Base-by-base conservation (phyloP, 2,329 filamentous ascomycete genomes). In the Drechslera avenae region DNA sequence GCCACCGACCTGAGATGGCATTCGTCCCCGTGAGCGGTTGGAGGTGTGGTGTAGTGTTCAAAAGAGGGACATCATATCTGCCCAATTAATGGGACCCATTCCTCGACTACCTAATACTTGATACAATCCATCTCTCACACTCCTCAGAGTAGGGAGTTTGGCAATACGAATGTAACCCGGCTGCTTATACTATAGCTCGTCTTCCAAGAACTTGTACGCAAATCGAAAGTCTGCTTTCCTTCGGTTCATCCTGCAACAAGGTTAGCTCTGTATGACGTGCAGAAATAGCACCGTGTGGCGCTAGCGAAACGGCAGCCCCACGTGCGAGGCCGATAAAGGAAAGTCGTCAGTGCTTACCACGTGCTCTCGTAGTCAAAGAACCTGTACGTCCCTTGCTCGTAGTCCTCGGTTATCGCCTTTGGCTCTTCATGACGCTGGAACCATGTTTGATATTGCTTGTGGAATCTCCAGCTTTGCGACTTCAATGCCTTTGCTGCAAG, bases 281-380 rank as follows among this genome's bases (percentile, higher is more conserved):
- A 54, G 45, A 32, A 50, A 36, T 36, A 41, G 44, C 12, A 48
- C 26, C 9, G 10, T 47, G 35, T 26, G 37, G 40, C 53, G 40
- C 19, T 26, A 18, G 26, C n/a, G 18, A 30, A 44, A 50, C 34
- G 43, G 39, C 28, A 35, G 21, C 45, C 33, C 50, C 37, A 47
- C 32, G 32, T 46, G 45, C 14, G 23, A 28, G 18, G 40, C 19
- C 23, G 31, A 48, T 36, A 42, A 12, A 56, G 28, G 18, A 47
- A 41, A 51, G 49, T 50, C 46, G 49, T 50, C 46, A 41, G 52
- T 52, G 48, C 57, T 66, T 78, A 97, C 94, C 94, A 99, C 69
- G 94, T 99, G 75, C 90, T 96, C 78, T 99, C 94, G 72, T 99
- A 99, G 76, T 99, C 94, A 75, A 99, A 99, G 81, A 99, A 99